Evolutionary conservation across 768 basidiomycete species (phyloP).

Genomic region (Naganishia friedmannii): DNA sequence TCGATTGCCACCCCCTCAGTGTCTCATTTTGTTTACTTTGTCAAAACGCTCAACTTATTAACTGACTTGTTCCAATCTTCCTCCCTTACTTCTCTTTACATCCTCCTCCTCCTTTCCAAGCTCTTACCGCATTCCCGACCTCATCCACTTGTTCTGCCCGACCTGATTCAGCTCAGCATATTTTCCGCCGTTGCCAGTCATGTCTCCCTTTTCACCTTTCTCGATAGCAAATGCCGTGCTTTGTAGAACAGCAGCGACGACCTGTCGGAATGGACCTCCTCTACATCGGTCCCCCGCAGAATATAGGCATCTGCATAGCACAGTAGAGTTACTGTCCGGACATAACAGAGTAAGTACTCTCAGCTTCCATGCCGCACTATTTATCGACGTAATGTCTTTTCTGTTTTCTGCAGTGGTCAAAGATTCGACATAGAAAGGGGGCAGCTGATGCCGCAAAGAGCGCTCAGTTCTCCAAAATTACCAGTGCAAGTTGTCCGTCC

Average conservation of each 20-base stretch:
- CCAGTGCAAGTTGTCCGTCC: slow-evolving; percentile 34
- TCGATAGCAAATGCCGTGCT: background rate
- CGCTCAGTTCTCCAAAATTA: slow-evolving; percentile 40
- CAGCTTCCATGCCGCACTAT: background rate
- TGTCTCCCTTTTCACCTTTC: background rate
- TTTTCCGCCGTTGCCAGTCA: background rate
- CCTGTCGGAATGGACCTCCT: background rate
- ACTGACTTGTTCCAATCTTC: too few species aligned
- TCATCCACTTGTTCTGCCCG: background rate
- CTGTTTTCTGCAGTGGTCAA: slow-evolving; percentile 40
- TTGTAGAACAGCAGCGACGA: background rate
- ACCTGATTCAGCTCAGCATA: background rate
- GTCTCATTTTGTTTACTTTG: slow-evolving; percentile 21
- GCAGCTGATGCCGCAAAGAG: slow-evolving; percentile 44
- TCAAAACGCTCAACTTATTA: background rate
- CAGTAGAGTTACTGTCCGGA: background rate
- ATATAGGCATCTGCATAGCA: slow-evolving; percentile 1
- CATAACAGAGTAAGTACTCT: slow-evolving; percentile 25
- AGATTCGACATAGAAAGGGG: slow-evolving; percentile 49
- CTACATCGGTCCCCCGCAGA: background rate
- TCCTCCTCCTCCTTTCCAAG: background rate
- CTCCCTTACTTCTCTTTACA: background rate
- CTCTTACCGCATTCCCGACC: background rate
- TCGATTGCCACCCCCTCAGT: slow-evolving; percentile 5
- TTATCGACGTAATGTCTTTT: background rate